phyloP scores from a whole-genome alignment of 495 filamentous ascomycete species.

The Endocarpon pusillum region DNA sequence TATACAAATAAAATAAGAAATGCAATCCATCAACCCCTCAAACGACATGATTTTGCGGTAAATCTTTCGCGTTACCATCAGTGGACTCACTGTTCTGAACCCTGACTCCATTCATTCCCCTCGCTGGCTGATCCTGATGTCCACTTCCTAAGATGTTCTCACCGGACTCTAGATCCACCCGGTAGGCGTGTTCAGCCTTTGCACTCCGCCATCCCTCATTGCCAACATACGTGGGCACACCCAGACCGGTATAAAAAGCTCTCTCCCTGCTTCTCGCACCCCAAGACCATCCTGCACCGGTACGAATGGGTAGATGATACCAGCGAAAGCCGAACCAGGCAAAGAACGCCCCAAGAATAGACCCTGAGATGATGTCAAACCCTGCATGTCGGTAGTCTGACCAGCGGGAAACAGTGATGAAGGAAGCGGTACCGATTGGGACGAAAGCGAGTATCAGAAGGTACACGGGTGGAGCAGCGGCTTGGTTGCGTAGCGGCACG shows the following conservation, averaged over 20 bases:
- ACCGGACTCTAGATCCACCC: too few species aligned
- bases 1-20: too few species aligned
- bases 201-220: conserved; percentile 17
- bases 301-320: conserved; percentile 51
- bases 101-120: too few species aligned
- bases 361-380: conserved; percentile 46
- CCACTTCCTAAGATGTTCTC: too few species aligned
- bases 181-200: not conserved
- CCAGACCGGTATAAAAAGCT: conserved; percentile 45
- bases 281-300: conserved; percentile 40
- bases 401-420: conserved; percentile 45
- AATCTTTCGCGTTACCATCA: too few species aligned
- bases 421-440: conserved; percentile 38
- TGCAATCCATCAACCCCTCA: too few species aligned
- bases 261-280: conserved; percentile 21
- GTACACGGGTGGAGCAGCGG: conserved; percentile 41
- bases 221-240: conserved; percentile 31
- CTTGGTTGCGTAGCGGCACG: conserved; percentile 24
- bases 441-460: conserved; percentile 38
- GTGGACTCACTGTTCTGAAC: too few species aligned
- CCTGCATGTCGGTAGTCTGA: conserved; percentile 45
- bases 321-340: conserved; percentile 42
- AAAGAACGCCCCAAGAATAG: conserved; percentile 34
- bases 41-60: too few species aligned
- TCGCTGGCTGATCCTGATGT: too few species aligned